A percentile compares a stretch with the other conserved stretches of the same genome.
These are phyloP conservation scores for Rhodosporidiobolus sp. DNA, from an alignment of 768 basidiomycete genomes.

Conservation along the genomic window DNA sequence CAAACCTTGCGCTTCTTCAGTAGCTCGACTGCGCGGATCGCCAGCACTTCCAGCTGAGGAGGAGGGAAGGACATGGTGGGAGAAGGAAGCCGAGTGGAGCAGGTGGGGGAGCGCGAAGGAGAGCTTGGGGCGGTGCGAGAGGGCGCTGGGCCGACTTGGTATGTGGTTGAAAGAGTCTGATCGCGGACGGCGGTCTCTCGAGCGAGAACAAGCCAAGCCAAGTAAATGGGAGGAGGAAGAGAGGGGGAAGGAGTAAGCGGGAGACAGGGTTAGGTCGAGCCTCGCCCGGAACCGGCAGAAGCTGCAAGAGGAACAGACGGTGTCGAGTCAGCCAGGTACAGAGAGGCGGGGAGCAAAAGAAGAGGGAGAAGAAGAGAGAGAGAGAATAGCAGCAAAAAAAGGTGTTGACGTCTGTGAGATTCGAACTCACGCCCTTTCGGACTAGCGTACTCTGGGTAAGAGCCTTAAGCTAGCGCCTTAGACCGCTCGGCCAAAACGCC, in stretches of 20 bases:
- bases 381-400: neutral
- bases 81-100: neutral
- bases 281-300: too few species aligned
- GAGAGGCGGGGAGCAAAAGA: too few species aligned
- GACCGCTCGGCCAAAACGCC: constrained; percentile 44
- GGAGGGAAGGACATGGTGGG: constrained; percentile 10
- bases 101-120: neutral
- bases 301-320: too few species aligned
- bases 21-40: neutral
- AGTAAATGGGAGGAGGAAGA: neutral
- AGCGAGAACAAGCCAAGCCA: constrained; percentile 51
- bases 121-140: too few species aligned
- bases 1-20: constrained; percentile 5
- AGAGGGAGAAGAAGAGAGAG: neutral
- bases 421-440: constrained; percentile 19
- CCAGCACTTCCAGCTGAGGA: neutral
- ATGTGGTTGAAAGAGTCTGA: neutral
- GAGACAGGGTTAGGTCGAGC: too few species aligned
- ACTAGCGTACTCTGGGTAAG: constrained; percentile 1
- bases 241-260: too few species aligned
- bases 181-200: constrained; percentile 55
- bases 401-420: constrained; percentile 13
- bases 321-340: constrained; percentile 3
- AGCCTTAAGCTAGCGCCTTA: constrained; percentile 45
- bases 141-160: constrained; percentile 14